Evolutionary conservation across 2,329 filamentous ascomycete genomes (phyloP), one percentile per base, ranked within the genome.

Genomic region (Tolypocladium endophyticum): DNA sequence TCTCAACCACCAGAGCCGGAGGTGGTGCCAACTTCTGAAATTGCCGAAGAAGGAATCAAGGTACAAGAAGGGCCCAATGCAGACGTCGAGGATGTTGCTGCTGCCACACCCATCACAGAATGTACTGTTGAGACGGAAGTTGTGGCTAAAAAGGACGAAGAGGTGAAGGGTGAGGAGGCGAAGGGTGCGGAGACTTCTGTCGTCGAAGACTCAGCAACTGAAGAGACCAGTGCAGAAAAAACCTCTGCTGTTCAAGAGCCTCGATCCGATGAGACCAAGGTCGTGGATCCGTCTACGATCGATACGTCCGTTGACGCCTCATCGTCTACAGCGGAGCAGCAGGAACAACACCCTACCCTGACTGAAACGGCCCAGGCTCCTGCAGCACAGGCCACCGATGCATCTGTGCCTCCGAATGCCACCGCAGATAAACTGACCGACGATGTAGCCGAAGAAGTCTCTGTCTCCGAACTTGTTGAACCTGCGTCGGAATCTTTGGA

Each of bases 171-270:
- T 12, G 58, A 60, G 23, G 61, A 58, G 33, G 23, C 47, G 16
- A 52, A 53, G 38, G 56, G 45, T 14, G 56, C 36, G 18, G 52
- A 56, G 33, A 20, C 43, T 30, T 3, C 41, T 33, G n/a, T n/a
- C 39, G 58, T 60, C 25, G 57, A 62, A 38, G 59, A 54, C 30
- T 12, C 56, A 8, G 45, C 58, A 33, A 43, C 55, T 39, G 54
- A 63, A 52, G 55, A 56, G 47, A 16, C 55, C 4, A 59, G 52
- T 14, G 35, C 59, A 45, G 43, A 61, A 39, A 36, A 53, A 28
- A 14, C 45, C 4, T 4, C 18, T 23, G 35, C n/a, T 16, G 57
- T 33, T 18, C 55, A 59, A 36, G 28, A 43, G 28, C n/a, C 39
- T 11, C 25, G 25, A 41, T 41, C 53, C 20, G n/a, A 55, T 28